A percentile compares a stretch with the other conserved stretches of the same genome.
Evolutionary conservation across 768 basidiomycete species (phyloP).

Genomic region (Saitozyma sp.): DNA sequence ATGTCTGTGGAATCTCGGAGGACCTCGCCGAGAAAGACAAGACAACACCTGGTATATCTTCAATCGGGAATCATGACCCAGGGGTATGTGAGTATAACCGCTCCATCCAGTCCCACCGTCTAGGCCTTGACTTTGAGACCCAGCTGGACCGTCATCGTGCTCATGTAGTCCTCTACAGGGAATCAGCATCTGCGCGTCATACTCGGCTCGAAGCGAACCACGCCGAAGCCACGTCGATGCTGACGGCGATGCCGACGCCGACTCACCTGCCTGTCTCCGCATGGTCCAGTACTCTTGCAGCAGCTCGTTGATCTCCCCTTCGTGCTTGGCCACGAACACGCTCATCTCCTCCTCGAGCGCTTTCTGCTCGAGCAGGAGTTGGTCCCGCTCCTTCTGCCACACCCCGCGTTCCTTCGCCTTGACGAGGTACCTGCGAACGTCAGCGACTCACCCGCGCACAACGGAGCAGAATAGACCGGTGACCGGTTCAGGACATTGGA

Average conservation of each 20-base stretch:
- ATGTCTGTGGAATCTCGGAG: no score
- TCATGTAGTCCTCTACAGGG: conserved; percentile 36
- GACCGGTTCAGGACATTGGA: conserved; percentile 22
- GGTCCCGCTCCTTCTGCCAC: conserved; percentile 35
- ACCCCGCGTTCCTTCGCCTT: conserved; percentile 33
- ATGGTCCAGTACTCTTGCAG: conserved; percentile 66
- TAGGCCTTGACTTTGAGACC: conserved; percentile 11
- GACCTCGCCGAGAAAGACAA: no score
- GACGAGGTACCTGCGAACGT: conserved; percentile 13
- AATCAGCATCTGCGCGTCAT: conserved; percentile 1
- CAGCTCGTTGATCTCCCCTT: conserved; percentile 75
- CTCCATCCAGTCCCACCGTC: neutral
- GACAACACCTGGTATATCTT: no score
- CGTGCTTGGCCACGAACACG: conserved; percentile 57
- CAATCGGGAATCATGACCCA: no score
- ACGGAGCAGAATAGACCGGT: neutral
- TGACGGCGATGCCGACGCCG: neutral
- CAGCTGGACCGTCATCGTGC: conserved; percentile 38
- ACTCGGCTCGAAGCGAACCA: neutral
- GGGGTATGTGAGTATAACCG: neutral
- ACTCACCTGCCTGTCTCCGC: conserved; percentile 45
- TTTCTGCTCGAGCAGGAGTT: conserved; percentile 66
- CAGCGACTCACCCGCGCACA: neutral
- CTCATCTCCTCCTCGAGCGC: conserved; percentile 69
- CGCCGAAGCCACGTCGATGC: neutral